Percentiles rank a stretch among this genome's conserved stretches.
Conservation (phyloP, 225 moss, liverwort and hornwort genomes). For the Pleurozium schreberi region DNA sequence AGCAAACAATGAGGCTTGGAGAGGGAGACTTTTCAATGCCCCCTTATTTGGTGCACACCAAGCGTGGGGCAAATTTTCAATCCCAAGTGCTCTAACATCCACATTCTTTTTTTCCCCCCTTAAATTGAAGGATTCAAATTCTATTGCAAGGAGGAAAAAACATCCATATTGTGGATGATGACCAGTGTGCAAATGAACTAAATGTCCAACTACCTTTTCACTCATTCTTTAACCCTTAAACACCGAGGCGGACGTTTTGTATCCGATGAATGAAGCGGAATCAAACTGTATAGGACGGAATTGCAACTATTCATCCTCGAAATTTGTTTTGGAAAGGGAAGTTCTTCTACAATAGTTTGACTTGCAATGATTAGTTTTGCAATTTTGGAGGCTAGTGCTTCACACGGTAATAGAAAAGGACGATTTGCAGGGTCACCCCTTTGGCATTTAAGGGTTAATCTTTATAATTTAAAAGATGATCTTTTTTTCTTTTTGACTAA, state of each 20-base stretch:
- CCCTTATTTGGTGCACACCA: accelerated
- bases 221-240: not conserved
- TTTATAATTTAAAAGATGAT: not conserved
- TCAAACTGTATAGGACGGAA: too few species aligned
- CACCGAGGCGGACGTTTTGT: too few species aligned
- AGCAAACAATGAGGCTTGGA: accelerated
- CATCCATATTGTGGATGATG: not conserved
- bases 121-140: not conserved
- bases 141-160: not conserved
- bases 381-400: too few species aligned
- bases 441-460: too few species aligned
- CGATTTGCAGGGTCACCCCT: too few species aligned
- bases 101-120: not conserved
- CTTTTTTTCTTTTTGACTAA: too few species aligned
- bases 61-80: accelerated
- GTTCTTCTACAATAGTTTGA: too few species aligned
- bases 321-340: too few species aligned
- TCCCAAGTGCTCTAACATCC: not conserved
- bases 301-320: too few species aligned
- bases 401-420: too few species aligned
- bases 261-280: too few species aligned
- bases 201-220: not conserved
- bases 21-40: not conserved
- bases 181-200: not conserved
- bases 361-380: too few species aligned